Evolutionary conservation across 2,329 filamentous ascomycete genomes (phyloP).

Genomic region (Hirsutella rhossiliensis): DNA sequence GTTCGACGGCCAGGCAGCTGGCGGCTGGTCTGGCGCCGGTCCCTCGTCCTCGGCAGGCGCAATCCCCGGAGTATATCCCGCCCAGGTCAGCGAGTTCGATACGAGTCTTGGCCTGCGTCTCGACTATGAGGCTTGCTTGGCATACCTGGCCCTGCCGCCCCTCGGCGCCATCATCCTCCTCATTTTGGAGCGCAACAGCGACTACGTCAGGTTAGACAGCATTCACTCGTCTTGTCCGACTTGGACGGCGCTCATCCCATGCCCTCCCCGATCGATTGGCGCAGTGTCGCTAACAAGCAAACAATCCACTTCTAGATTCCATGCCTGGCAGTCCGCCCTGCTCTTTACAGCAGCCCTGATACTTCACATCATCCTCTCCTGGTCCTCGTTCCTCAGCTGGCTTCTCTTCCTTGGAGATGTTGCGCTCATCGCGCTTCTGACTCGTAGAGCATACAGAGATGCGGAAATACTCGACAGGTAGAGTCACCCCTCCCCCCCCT

Average conservation of each 20-base stretch:
- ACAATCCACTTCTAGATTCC: constrained; percentile 49
- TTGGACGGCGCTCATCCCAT: neutral
- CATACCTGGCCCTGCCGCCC: constrained; percentile 77
- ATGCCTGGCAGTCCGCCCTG: constrained; percentile 88
- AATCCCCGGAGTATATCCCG: constrained; percentile 25
- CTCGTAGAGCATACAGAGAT: constrained; percentile 72
- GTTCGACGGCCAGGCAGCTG: constrained; percentile 24
- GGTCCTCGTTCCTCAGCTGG: constrained; percentile 77
- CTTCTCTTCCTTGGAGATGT: constrained; percentile 68
- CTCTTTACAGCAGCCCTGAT: constrained; percentile 66
- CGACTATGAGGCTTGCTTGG: constrained; percentile 82
- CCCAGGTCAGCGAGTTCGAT: constrained; percentile 70
- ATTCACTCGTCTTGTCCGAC: constrained; percentile 1
- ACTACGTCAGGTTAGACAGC: constrained; percentile 71
- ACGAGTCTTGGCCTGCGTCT: constrained; percentile 79
- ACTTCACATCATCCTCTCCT: constrained; percentile 75
- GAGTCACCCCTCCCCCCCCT: constrained; percentile 5
- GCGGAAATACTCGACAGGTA: constrained; percentile 55
- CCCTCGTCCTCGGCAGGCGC: constrained; percentile 5
- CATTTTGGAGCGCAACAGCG: constrained; percentile 84
- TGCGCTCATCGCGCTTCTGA: constrained; percentile 62
- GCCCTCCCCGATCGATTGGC: too few relatives aligned
- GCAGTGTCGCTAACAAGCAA: neutral
- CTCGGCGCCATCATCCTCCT: constrained; percentile 75
- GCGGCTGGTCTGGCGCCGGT: constrained; percentile 10